Base-by-base conservation (phyloP, 2,329 filamentous ascomycete genomes). In the Verticillium zaregamsianum region DNA sequence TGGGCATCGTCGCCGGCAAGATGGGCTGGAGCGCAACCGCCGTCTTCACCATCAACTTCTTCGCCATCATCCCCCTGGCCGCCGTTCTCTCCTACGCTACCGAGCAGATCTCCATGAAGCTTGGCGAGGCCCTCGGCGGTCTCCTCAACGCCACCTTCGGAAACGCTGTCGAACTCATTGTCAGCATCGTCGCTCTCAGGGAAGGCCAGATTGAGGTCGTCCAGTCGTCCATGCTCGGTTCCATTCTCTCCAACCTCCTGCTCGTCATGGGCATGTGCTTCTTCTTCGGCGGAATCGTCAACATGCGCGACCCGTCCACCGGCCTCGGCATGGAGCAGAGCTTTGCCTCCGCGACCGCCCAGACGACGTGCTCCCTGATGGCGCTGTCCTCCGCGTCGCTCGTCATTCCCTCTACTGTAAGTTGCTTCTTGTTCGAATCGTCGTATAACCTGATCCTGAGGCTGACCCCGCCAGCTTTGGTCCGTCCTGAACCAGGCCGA, bases 201-300 rank as follows among this genome's bases (percentile, higher is more conserved):
- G 87, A 95, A 68, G 87, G 88, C 65, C 90, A 98, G 77, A 96
- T 97, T 72, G 89, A 94, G 69, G 93, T 98, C 66, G 94, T 98
- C n/a, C 95, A 98, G 78, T 90, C 94, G 23, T 96, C 92, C 66
- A 98, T 98, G 93, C 87, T 98, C 37, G 94, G 95, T 57, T 96
- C 91, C 71, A 96, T 98, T 68, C 82, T 98, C 45, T 97, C 94
- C 66, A 98, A 98, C 76, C 89, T 97, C 66, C 84, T 98, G 8
- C 86, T 98, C 25, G 94, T 93, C 56, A 84, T 93, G 72, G 90
- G 90, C 68, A 91, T 91, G 82, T 92, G 90, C 75, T 92, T 92
- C 78, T 80, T 93, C 66, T 84, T 90, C 61, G 91, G 91, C 61
- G 91, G 91, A 35, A 78, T 92, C 63, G 81, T 82, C 65, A 86